These are phyloP conservation scores for Trichoderma simmonsii DNA, from an alignment of 2,329 filamentous ascomycete species.

Conservation along the genomic window DNA sequence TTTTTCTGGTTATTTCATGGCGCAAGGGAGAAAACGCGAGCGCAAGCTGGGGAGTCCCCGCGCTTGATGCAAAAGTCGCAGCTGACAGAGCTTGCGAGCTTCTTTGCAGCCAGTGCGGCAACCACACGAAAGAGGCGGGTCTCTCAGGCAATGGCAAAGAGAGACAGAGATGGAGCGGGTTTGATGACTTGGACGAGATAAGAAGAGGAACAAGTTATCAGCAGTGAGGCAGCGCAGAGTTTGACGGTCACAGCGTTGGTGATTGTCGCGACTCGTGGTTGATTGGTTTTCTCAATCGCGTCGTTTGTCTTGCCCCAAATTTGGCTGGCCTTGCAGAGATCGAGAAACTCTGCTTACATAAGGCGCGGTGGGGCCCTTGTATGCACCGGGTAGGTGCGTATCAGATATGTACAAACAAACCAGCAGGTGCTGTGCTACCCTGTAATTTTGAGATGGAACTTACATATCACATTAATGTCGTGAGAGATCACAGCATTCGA, in stretches of 20 bases:
- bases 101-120: neutral
- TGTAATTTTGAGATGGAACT: neutral
- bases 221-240: neutral
- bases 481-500: neutral
- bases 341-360: neutral
- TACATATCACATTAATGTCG: neutral
- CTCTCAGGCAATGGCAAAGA: neutral
- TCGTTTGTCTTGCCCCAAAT: conserved; percentile 22
- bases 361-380: neutral
- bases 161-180: neutral
- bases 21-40: conserved; percentile 20
- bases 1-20: conserved; percentile 31
- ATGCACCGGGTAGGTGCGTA: neutral
- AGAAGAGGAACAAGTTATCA: neutral
- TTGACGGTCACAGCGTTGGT: neutral
- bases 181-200: neutral
- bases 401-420: neutral
- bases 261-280: conserved; percentile 21
- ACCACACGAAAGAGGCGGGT: neutral
- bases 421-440: neutral
- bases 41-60: conserved; percentile 14
- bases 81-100: neutral
- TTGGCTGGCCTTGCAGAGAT: conserved; percentile 15
- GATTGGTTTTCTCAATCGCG: conserved; percentile 21
- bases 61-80: neutral